Conservation (phyloP, 148 eudicot species). For the Rhododendron molle region DNA sequence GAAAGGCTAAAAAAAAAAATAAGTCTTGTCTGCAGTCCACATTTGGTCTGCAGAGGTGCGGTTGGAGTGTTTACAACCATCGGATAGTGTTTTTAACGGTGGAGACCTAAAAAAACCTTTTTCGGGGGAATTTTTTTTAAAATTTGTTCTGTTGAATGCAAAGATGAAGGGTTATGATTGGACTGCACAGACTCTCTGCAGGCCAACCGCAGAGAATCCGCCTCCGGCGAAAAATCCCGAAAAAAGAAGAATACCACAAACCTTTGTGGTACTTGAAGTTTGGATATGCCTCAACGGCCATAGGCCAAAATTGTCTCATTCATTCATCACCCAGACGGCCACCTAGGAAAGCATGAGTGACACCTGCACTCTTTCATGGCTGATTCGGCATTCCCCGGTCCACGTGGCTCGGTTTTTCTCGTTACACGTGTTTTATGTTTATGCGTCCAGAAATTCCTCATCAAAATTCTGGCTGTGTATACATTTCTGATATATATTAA, state of each 20-base stretch:
- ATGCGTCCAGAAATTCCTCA: not conserved
- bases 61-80: too few relatives aligned
- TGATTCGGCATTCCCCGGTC: not conserved
- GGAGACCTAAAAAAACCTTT: too few relatives aligned
- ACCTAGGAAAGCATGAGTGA: not conserved
- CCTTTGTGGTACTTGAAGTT: not conserved
- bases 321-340: not conserved
- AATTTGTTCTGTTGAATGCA: too few relatives aligned
- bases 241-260: not conserved
- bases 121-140: too few relatives aligned
- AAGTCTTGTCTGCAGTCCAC: too few relatives aligned
- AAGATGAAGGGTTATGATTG: too few relatives aligned
- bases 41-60: too few relatives aligned
- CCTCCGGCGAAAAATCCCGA: not conserved
- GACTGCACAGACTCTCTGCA: too few relatives aligned
- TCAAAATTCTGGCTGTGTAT: not conserved
- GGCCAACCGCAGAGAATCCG: too few relatives aligned
- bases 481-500: too few relatives aligned
- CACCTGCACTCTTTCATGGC: not conserved
- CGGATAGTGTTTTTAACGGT: too few relatives aligned
- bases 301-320: not conserved
- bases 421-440: not conserved
- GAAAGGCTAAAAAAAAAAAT: not conserved
- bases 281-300: not conserved
- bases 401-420: not conserved